Evolutionary conservation across 2,329 filamentous ascomycete species (phyloP).

Genomic region (Phoma sp.): DNA sequence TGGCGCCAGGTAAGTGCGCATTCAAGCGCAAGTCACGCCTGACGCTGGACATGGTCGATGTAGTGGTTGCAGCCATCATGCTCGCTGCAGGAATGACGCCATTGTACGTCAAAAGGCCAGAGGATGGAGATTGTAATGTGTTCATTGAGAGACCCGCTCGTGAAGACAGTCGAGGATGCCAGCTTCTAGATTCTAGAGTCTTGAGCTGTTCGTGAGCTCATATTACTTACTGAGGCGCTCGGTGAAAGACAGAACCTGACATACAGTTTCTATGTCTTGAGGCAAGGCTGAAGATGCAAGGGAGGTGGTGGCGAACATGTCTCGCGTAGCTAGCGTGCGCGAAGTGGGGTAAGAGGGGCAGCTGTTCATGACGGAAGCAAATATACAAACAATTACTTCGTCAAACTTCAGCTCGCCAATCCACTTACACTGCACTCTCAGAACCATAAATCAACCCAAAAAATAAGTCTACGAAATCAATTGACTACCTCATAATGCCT

Average conservation of each 20-base stretch:
- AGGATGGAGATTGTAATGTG: conserved; percentile 5
- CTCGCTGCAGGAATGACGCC: conserved; percentile 10
- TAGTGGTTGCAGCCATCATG: background rate
- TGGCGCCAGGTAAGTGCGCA: background rate
- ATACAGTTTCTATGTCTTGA: background rate
- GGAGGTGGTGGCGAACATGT: conserved; percentile 19
- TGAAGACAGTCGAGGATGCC: no score
- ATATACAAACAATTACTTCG: conserved; percentile 22
- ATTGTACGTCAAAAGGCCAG: conserved; percentile 8
- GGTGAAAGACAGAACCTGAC: background rate
- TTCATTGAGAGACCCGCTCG: background rate
- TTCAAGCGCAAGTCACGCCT: background rate
- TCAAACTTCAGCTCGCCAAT: conserved; percentile 23
- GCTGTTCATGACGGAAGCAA: conserved; percentile 20
- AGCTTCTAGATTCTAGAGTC: background rate
- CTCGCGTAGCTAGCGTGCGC: conserved; percentile 15
- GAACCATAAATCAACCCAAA: background rate
- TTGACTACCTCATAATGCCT: conserved; percentile 12
- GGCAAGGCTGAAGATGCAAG: conserved; percentile 1
- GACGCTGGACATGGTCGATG: background rate
- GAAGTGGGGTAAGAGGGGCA: conserved; percentile 35
- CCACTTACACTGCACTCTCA: conserved; percentile 2
- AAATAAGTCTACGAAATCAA: conserved; percentile 5
- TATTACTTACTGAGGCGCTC: background rate
- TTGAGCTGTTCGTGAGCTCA: background rate